Conservation (phyloP, 2,329 filamentous ascomycete genomes). For the Chaetomium olivaceum region DNA sequence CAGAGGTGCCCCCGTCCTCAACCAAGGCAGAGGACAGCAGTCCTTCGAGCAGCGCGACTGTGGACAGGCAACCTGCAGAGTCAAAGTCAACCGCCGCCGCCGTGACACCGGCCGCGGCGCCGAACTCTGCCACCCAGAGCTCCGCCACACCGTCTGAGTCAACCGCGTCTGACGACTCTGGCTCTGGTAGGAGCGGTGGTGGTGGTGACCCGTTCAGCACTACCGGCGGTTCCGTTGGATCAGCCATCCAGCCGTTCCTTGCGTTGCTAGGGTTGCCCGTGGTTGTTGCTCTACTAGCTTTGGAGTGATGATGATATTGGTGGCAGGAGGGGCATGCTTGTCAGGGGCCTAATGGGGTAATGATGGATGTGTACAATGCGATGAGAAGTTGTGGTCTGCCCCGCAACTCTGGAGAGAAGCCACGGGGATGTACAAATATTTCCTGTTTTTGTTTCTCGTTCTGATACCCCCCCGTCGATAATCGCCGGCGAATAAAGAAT, state of each 20-base stretch:
- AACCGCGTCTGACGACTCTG: conserved; percentile 20
- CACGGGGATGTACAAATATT: neutral
- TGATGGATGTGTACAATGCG: conserved; percentile 1
- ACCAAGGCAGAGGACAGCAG: neutral
- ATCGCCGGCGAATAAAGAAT: neutral
- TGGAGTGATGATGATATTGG: conserved; percentile 19
- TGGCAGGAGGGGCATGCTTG: neutral
- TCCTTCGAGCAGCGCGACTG: neutral
- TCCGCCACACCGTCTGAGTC: conserved; percentile 11
- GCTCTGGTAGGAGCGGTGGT: neutral
- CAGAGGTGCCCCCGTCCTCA: neutral
- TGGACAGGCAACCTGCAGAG: neutral
- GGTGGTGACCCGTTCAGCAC: conserved; percentile 36
- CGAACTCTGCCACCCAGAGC: conserved; percentile 5
- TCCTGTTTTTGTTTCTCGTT: neutral
- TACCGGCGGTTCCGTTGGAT: conserved; percentile 22
- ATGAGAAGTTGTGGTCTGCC: neutral
- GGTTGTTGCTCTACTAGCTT: conserved; percentile 7
- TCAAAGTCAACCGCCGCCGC: conserved; percentile 4
- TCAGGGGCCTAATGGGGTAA: neutral
- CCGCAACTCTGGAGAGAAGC: neutral
- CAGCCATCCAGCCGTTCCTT: neutral
- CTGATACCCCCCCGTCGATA: conserved; percentile 16
- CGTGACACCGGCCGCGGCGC: conserved; percentile 1
- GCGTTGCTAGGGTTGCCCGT: conserved; percentile 17